Evolutionary conservation across 2,329 filamentous ascomycete genomes (phyloP), one percentile per base, ranked within the genome.

Genomic region (Exutisphaerella laricina): DNA sequence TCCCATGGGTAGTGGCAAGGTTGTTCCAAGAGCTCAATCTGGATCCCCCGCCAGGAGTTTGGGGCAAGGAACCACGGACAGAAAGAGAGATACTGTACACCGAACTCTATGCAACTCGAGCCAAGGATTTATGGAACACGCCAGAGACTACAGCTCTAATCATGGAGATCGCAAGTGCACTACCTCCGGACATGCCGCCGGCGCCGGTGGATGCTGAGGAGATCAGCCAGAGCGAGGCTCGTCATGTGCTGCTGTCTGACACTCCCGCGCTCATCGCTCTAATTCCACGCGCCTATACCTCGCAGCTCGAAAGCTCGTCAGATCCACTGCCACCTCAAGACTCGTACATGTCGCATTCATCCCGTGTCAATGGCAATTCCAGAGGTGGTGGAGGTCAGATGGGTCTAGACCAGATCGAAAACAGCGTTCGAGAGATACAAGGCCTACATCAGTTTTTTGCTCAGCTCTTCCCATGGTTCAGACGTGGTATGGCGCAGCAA

Each of bases 111-210:
- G 74, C 87, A 20, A 73, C 79, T 43, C 79, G 84, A 32, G 76
- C 84, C 4, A 90, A 88, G 58, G 85, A 90, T 54, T 69, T 94
- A 3, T 96, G 89, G 89, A 88, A 88, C 60, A 88, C 82, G 3
- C 75, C 84, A 1, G 82, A 87, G 56, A 79, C 78, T 10, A 80
- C 75, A 3, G 68, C 72, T 4, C 66, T 95, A 5, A 75, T 96
- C 1, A 74, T 82, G 21, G 80, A 86, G 56, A 78, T 83, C 12
- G 82, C 81, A 32, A 77, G 78, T 48, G 74, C 74, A 8, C 64
- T 74, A 38, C 56, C 58, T 10, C 53, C 63, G 12, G 55, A 64
- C 1, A 62, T 72, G 2, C 64, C 71, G 1, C 46, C 66, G 57
- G 41, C 69, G 62, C 50, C 75, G 64, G 40, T 55, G 2, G 49